These are phyloP conservation scores for Pleurotus platypus DNA, from an alignment of 768 basidiomycete species.

Conservation along the genomic window DNA sequence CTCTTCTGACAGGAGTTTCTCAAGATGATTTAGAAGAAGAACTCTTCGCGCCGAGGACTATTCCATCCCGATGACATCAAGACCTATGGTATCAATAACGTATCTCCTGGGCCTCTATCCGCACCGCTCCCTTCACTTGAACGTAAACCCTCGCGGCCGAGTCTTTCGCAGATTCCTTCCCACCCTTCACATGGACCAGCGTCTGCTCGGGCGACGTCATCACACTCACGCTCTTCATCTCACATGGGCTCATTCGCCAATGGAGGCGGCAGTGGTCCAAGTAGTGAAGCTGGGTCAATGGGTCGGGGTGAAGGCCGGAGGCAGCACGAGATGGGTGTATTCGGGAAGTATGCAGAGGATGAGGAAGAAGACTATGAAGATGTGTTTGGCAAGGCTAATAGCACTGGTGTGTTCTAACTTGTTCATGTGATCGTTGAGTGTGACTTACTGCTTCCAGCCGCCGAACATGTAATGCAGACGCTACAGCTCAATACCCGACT, in stretches of 20 bases:
- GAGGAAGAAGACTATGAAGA: constrained; percentile 94
- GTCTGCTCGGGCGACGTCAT: constrained; percentile 13
- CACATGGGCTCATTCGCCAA: constrained; percentile 37
- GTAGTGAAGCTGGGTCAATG: constrained; percentile 36
- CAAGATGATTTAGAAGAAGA: constrained; percentile 50
- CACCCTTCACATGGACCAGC: constrained; percentile 13
- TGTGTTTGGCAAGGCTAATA: constrained; percentile 80
- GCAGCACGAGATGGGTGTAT: constrained; percentile 54
- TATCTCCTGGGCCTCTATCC: constrained; percentile 57
- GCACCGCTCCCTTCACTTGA: constrained; percentile 61
- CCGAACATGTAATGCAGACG: constrained; percentile 65
- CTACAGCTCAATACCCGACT: constrained; percentile 82
- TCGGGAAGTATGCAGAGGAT: constrained; percentile 83
- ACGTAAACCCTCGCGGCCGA: constrained; percentile 51
- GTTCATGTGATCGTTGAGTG: not conserved
- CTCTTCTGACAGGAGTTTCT: not conserved
- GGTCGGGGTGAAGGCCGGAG: constrained; percentile 64
- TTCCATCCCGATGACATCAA: constrained; percentile 91
- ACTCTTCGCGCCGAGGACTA: constrained; percentile 65
- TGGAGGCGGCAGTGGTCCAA: constrained; percentile 28
- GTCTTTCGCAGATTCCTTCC: constrained; percentile 40
- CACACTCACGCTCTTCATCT: constrained; percentile 61
- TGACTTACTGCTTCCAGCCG: constrained; percentile 26
- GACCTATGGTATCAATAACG: constrained; percentile 55
- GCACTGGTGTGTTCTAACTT: constrained; percentile 47